Base-by-base conservation (phyloP, 345 rosid species). In the Eutrema japonicum region DNA sequence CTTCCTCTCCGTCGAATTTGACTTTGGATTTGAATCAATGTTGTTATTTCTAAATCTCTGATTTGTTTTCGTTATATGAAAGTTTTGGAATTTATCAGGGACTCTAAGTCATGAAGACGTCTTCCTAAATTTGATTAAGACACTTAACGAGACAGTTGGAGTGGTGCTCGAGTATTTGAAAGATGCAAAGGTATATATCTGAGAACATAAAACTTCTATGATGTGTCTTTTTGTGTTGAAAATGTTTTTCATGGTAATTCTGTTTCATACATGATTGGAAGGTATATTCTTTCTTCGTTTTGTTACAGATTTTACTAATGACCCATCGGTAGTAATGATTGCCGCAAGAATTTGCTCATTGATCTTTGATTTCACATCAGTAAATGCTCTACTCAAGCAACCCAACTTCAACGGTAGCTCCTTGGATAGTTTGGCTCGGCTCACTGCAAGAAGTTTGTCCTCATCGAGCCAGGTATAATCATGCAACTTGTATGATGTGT, bases 301-400 rank as follows among this genome's bases (percentile, higher is more conserved):
- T 74, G 56, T 72, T 74, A 48, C 85, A 92, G 96, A 82, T 73
- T 53, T 80, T 56, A 69, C 70, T 48, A 47, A 69, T 60, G 92
- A 92, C 58, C 77, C 70, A 29, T 84, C 91, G 32, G 61, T 79
- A 41, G 48, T 73, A 3, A 82, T 88, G 90, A 85, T 92, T 97
- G 93, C 91, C 70, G 83, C 93, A 57, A 88, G 92, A 79, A 83
- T 95, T 61, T 85, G 91, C 80, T 72, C 90, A 5, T 72, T 94
- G 77, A 73, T 89, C 64, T 75, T 92, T 46, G 97, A 87, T 68
- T 72, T 64, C 45, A 86, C 87, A 56, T 91, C 99, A 45, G 96
- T 89, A 77, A 87, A 81, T 62, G 85, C 86, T 75, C 89, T 92
- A 64, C 77, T 80, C n/a, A 77, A 77, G 66, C 86, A 80, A 81